These are phyloP conservation scores for Hypholoma fasciculare DNA, from an alignment of 768 basidiomycete species.

Conservation along the genomic window DNA sequence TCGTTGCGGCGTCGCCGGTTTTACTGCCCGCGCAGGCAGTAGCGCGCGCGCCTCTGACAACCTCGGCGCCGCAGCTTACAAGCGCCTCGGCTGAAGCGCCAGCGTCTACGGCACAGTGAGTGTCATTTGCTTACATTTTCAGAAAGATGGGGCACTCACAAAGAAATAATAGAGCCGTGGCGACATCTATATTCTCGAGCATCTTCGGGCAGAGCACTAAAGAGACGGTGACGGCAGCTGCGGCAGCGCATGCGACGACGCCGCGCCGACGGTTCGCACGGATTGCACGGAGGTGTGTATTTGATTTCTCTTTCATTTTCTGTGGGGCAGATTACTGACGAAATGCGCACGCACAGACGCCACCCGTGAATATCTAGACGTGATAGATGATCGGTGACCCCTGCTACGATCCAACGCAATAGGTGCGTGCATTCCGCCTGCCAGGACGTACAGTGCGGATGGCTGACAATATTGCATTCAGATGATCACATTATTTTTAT, in stretches of 20 bases:
- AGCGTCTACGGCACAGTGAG: background rate
- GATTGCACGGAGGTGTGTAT: background rate
- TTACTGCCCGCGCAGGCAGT: background rate
- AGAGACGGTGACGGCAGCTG: background rate
- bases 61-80: background rate
- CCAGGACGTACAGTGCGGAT: background rate
- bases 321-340: no score
- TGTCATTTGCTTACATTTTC: background rate
- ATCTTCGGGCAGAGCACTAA: background rate
- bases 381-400: background rate
- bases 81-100: background rate
- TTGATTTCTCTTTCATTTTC: no score
- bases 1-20: slow-evolving; percentile 14
- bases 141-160: background rate
- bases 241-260: background rate
- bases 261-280: slow-evolving; percentile 4
- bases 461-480: slow-evolving; percentile 5
- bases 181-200: background rate
- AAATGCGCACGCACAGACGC: slow-evolving; percentile 8
- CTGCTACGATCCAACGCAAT: background rate
- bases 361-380: slow-evolving; percentile 16
- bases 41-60: background rate
- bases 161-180: background rate
- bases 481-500: slow-evolving; percentile 3
- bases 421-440: background rate